Base-by-base conservation (phyloP, 2,329 filamentous ascomycete genomes). In the Raffaelea albimanens region DNA sequence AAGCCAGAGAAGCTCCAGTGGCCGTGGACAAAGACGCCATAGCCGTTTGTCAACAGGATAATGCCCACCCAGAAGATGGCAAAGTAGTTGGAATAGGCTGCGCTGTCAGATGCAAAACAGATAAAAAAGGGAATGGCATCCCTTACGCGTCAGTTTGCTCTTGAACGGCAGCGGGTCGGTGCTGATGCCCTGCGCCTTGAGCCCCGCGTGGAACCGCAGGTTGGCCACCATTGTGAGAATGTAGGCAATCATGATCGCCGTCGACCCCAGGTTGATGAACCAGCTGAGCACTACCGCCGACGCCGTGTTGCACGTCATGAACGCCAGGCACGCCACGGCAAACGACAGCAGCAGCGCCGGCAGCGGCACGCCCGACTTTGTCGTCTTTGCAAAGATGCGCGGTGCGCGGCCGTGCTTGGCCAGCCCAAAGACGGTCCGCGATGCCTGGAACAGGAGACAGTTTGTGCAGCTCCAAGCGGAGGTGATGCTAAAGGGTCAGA, bases 231-330 rank as follows among this genome's bases (percentile, higher is more conserved):
- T 43, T 25, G 33, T 43, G 20, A 43, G 41, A 14, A 43, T 43
- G 41, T 43, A 43, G 13, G 41, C 41, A 21, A 43, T 43, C 41
- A 43, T 43, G 29, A 43, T 43, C 5, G 41, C 41, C 4, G 41
- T 43, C 5, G 41, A 43, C 5, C 41, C 25, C 22, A 44, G 23
- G 18, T 38, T 38, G 34, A 38, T 38, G 57, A 81, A 82, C 0
- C 75, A 76, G 3, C 75, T 75, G 18, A 67, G 69, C 49, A 75
- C 65, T 44, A 78, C 71, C 8, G 70, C 73, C 2, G 69, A 38
- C 13, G 14, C 34, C 18, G 34, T 38, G 34, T 38, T 38, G 18
- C 34, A 38, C 13, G 14, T 38, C 34, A 38, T 38, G 18, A 38
- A 38, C n/a, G 34, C 34, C 34, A 38, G 18, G 14, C 14, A 38